Percentiles rank a stretch among this genome's conserved stretches.
phyloP scores from a whole-genome alignment of 2,329 filamentous ascomycete genomes.

The Trichoderma sp. region DNA sequence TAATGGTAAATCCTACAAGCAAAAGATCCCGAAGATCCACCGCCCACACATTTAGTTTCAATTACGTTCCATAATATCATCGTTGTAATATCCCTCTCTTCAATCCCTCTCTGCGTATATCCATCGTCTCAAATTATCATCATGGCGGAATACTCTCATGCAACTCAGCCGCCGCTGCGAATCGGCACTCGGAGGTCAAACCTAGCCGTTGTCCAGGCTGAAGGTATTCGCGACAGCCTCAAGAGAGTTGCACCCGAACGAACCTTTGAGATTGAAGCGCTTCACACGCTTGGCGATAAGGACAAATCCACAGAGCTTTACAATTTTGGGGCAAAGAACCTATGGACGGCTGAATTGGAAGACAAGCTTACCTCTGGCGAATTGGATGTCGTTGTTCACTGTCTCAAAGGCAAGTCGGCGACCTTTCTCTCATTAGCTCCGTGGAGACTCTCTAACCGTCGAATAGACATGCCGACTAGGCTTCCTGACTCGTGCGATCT shows the following conservation, averaged over 20 bases:
- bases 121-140: neutral
- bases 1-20: neutral
- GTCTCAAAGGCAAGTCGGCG: slow-evolving; percentile 4
- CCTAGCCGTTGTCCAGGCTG: slow-evolving; percentile 11
- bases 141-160: neutral
- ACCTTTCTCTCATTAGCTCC: neutral
- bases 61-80: neutral
- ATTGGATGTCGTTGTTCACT: slow-evolving; percentile 15
- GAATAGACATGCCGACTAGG: slow-evolving; percentile 12
- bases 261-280: neutral
- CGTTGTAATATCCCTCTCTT: neutral
- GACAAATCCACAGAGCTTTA: slow-evolving; percentile 7
- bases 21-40: slow-evolving; percentile 9
- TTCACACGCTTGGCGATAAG: slow-evolving; percentile 11
- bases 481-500: slow-evolving; percentile 12
- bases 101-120: neutral
- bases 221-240: slow-evolving; percentile 7
- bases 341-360: slow-evolving; percentile 15
- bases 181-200: slow-evolving; percentile 15
- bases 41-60: slow-evolving; percentile 3
- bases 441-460: neutral
- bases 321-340: slow-evolving; percentile 14
- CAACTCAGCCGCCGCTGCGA: neutral
- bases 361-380: slow-evolving; percentile 1
- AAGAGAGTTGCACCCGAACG: neutral